Base-by-base conservation (phyloP, 1,139 yeast genomes). In the Geotrichum carabidarum region DNA sequence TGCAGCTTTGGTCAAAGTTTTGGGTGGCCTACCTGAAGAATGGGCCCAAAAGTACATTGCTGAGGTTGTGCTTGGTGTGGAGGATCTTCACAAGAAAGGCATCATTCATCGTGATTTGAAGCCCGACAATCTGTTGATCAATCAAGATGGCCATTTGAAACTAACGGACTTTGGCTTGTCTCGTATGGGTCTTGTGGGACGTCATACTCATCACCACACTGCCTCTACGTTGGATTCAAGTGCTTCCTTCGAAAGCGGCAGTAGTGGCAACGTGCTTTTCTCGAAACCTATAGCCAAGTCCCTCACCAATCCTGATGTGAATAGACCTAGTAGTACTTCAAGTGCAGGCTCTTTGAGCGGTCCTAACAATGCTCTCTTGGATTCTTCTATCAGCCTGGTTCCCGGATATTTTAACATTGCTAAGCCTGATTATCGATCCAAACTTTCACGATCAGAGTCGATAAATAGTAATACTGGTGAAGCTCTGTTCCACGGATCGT, bases 141-240 rank as follows among this genome's bases (percentile, higher is more conserved):
- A 91, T 67, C 76, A 81, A 54, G 74, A 77, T 44, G 99, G 99
- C 0, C 99, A 93, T 71, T 72, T 93, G 60, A 94, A 93, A 68
- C 73, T 94, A 59, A 91, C 97, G 0, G 99, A 94, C 71, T 94
- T 94, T 73, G 99, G 99, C 0, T 76, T 94, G 50, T 87, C 96
- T 4, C 75, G 96, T 66, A 83, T 90, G 76, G 98, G 98, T 27
- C 79, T 91, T 48, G 82, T 89, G 40, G 87, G 91, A 41, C 81
- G 98, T 69, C 96, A 89, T 67, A 76, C 75, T 45, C 66, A 68
- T 36, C 77, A 77, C 43, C 74, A 77, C 56, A 70, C 51, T 17
- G 15, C 35, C 14, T 30, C 77, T 6, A 71, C 78, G 6, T 80
- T 59, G 9, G 58, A 55, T 8, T 30, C 40, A 5, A 45, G 42